Base-by-base conservation (phyloP, 73 alveolate genomes). In the Paraurostyla sp. region DNA sequence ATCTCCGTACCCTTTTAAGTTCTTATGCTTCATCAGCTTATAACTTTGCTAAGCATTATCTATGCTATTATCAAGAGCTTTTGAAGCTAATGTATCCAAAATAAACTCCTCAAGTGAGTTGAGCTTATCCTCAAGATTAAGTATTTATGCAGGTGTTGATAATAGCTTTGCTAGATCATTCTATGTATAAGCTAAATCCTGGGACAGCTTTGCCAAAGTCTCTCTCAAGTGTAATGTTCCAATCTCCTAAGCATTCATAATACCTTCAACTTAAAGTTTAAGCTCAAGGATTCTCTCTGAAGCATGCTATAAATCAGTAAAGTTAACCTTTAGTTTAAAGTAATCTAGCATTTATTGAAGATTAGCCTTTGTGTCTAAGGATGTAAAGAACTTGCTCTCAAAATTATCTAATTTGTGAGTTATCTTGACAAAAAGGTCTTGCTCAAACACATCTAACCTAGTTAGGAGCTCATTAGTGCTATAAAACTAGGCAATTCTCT, bases 1-100 rank as follows among this genome's bases (percentile, higher is more conserved):
- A 4, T 69, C 84, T 11, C 84, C 84, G 40, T 38, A 69, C 6
- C 84, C 62, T 35, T 69, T 30, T 40, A 22, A 36, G 40, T 69
- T 69, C 4, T 22, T 41, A 36, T 69, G 84, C 62, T 69, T 69
- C 23, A n/a, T 41, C 18, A 4, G 2, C 42, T 38, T n/a, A 32
- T 22, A 69, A 4, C 22, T 6, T 32, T 69, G 3, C 23, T 69
- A 35, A 9, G 29, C 84, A 42, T 69, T 62, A 36, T 69, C 84
- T 38, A 69, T 33, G 7, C 63, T 35, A 7, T 38, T 36, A 22
- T 69, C 62, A 40, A 38, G 63, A 42, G 27, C 7, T n/a, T 38
- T 69, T 16, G 84, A 36, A 41, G 84, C 58, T 18, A 69, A 41
- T 11, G 29, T 69, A 35, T 69, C 65, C 4, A 69, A 23, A 59